These are phyloP conservation scores for Pichia californica DNA, from an alignment of 805 yeast genomes.

Conservation along the genomic window DNA sequence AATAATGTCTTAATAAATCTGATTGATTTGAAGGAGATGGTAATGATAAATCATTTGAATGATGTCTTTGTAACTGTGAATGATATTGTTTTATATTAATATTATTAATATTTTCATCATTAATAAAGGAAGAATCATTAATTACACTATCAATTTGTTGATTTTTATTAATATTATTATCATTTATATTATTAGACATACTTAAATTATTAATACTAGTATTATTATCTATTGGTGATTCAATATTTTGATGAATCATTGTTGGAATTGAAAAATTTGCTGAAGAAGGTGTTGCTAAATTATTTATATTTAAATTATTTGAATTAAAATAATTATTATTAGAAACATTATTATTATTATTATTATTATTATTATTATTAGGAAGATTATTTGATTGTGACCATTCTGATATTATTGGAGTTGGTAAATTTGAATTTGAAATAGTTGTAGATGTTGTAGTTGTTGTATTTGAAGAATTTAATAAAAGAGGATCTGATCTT, in stretches of 20 bases:
- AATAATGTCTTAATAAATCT: slow-evolving; percentile 1
- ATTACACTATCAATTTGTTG: too few relatives aligned
- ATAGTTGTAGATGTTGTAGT: too few relatives aligned
- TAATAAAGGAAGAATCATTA: background rate
- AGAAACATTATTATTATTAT: background rate
- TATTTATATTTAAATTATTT: slow-evolving; percentile 7
- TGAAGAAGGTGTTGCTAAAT: slow-evolving; percentile 7
- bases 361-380: background rate
- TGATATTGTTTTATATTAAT: background rate
- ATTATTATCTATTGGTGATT: background rate
- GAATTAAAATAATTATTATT: slow-evolving; percentile 2
- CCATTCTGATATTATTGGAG: slow-evolving; percentile 11
- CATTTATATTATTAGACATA: background rate
- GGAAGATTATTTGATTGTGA: slow-evolving; percentile 6
- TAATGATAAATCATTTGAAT: background rate
- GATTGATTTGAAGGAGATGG: background rate
- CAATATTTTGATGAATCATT: background rate
- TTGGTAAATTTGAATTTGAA: slow-evolving; percentile 1
- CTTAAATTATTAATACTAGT: background rate
- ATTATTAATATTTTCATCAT: background rate
- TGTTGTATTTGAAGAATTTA: background rate
- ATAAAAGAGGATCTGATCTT: slow-evolving; percentile 9
- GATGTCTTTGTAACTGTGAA: background rate
- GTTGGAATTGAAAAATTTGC: background rate
- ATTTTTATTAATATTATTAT: background rate